Evolutionary conservation across 306 rosid species (phyloP).

Genomic region (Senna tora): DNA sequence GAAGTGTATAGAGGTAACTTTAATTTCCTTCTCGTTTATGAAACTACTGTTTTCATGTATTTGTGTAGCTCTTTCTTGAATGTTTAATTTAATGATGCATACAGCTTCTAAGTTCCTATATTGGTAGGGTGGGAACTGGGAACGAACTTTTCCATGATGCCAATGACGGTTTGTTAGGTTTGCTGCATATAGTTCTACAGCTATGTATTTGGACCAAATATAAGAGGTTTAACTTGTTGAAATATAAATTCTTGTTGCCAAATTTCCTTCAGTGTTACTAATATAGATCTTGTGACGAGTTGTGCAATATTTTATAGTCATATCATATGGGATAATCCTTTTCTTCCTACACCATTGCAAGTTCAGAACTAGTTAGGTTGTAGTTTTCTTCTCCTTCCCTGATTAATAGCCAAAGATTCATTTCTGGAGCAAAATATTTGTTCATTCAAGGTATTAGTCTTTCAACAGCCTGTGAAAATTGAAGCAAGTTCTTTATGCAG

Average conservation of each 20-base stretch:
- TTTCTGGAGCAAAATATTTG: constrained; percentile 7
- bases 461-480: constrained; percentile 26
- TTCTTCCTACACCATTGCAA: not conserved
- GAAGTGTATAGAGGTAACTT: constrained; percentile 81
- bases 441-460: constrained; percentile 30
- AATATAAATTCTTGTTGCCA: not conserved
- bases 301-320: constrained; percentile 8
- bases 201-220: constrained; percentile 2
- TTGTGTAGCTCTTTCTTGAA: constrained; percentile 16
- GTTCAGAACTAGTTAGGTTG: not conserved
- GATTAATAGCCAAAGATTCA: not conserved
- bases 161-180: constrained; percentile 8
- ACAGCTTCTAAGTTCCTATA: constrained; percentile 19
- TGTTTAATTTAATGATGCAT: not conserved
- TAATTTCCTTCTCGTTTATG: constrained; percentile 5
- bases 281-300: constrained; percentile 15
- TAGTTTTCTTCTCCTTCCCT: not conserved
- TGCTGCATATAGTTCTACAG: constrained; percentile 16
- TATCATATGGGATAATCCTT: not conserved
- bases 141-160: constrained; percentile 15
- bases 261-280: constrained; percentile 14
- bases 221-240: constrained; percentile 4
- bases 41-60: not conserved
- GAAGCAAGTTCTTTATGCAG: constrained; percentile 43
- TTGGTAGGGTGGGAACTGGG: not conserved